Evolutionary conservation across 2,329 filamentous ascomycete species (phyloP).

Genomic region (Leptographium radiaticola): DNA sequence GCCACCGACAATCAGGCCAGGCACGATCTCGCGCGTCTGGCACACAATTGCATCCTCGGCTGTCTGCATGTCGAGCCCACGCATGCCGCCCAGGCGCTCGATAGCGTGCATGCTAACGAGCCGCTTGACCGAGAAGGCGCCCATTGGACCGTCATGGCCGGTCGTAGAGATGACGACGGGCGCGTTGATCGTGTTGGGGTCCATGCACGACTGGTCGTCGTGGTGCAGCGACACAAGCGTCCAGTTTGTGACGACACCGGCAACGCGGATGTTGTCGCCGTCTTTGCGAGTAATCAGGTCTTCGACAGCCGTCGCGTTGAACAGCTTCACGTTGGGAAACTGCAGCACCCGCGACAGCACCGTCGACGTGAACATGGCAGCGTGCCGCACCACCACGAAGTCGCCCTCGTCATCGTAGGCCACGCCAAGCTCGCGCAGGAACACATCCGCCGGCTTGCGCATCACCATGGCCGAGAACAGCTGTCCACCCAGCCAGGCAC

Average conservation of each 20-base stretch:
- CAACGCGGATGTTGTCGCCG: conserved; percentile 51
- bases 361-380: conserved; percentile 82
- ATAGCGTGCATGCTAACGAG: conserved; percentile 79
- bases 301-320: conserved; percentile 88
- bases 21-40: conserved; percentile 74
- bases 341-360: conserved; percentile 69
- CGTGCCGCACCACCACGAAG: conserved; percentile 89
- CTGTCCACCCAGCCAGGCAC: conserved; percentile 87
- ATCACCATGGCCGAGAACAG: conserved; percentile 94
- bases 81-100: conserved; percentile 80
- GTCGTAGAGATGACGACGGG: conserved; percentile 81
- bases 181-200: conserved; percentile 92
- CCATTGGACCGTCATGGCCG: conserved; percentile 82
- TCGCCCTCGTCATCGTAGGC: conserved; percentile 79
- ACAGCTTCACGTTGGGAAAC: conserved; percentile 89
- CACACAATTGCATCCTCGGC: conserved; percentile 93
- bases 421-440: conserved; percentile 69
- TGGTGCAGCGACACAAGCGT: conserved; percentile 80
- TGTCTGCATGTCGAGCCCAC: conserved; percentile 80
- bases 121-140: conserved; percentile 81
- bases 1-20: conserved; percentile 81
- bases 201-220: conserved; percentile 89
- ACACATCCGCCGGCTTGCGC: conserved; percentile 80
- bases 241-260: conserved; percentile 93
- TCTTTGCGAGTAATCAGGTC: conserved; percentile 70